phyloP scores from a whole-genome alignment of 2,329 filamentous ascomycete genomes.

The Clonostachys chloroleuca region DNA sequence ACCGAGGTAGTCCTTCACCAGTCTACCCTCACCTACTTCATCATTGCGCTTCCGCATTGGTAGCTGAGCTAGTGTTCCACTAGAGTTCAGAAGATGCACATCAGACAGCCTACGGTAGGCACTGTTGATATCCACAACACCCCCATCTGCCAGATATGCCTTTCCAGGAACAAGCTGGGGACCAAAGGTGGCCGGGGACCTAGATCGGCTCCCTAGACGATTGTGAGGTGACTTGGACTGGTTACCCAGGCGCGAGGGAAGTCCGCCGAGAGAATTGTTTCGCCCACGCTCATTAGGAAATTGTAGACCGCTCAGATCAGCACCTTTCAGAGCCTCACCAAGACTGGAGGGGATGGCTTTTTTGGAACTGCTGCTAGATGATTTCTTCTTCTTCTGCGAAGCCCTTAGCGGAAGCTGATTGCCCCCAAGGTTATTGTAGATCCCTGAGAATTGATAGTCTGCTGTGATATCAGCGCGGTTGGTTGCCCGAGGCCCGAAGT shows the following conservation, averaged over 20 bases:
- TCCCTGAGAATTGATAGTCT: constrained; percentile 59
- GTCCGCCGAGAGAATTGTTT: constrained; percentile 28
- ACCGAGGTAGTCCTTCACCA: constrained; percentile 64
- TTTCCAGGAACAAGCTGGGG: constrained; percentile 19
- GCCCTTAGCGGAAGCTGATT: constrained; percentile 45
- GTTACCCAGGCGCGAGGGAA: constrained; percentile 21
- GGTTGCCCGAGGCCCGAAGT: constrained; percentile 31
- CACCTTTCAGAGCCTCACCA: constrained; percentile 48
- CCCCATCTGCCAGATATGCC: constrained; percentile 55
- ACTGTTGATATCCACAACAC: constrained; percentile 61
- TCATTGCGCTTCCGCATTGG: constrained; percentile 48
- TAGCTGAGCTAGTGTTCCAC: constrained; percentile 58
- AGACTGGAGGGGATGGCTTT: constrained; percentile 24
- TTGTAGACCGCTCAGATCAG: constrained; percentile 43
- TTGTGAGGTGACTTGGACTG: constrained; percentile 50
- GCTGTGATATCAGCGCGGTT: constrained; percentile 29
- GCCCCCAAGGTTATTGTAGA: constrained; percentile 22
- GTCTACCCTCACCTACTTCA: constrained; percentile 42
- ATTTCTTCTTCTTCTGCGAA: constrained; percentile 30
- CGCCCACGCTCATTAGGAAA: constrained; percentile 40
- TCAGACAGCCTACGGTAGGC: constrained; percentile 71
- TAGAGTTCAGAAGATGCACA: constrained; percentile 60
- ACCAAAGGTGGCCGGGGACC: constrained; percentile 23
- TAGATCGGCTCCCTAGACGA: constrained; percentile 34
- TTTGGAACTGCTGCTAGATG: constrained; percentile 15